Evolutionary conservation across 257 asterid genomes (phyloP).

Genomic region (Paraleonurus japonicus): DNA sequence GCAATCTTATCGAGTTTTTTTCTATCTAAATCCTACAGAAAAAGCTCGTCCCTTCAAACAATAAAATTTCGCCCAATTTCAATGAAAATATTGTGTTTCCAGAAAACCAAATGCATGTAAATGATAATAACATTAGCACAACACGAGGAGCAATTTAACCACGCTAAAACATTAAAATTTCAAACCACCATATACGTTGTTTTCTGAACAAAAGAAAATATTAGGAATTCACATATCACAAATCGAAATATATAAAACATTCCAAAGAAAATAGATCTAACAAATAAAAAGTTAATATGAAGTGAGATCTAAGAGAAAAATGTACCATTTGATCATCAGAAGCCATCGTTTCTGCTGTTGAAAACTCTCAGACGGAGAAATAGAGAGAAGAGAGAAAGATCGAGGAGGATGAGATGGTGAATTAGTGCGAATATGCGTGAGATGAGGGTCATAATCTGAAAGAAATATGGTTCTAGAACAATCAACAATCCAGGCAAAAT

Average conservation of each 20-base stretch:
- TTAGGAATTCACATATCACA: slow-evolving; percentile 16
- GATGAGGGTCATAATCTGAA: slow-evolving; percentile 19
- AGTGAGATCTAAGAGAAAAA: slow-evolving; percentile 22
- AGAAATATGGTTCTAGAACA: slow-evolving; percentile 1
- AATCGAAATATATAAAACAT: slow-evolving; percentile 10
- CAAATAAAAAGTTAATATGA: slow-evolving; percentile 7
- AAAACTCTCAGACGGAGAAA: background rate
- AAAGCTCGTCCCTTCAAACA: background rate
- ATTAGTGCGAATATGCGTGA: slow-evolving; percentile 12
- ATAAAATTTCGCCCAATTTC: background rate
- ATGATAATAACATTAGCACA: background rate
- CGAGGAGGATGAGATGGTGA: slow-evolving; percentile 1
- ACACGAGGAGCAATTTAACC: background rate
- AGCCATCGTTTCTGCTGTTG: slow-evolving; percentile 31
- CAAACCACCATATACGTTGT: background rate
- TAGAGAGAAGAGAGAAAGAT: background rate
- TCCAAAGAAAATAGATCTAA: slow-evolving; percentile 34
- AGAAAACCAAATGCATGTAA: slow-evolving; percentile 24
- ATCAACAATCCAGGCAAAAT: background rate
- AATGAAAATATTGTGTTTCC: background rate
- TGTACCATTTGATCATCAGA: slow-evolving; percentile 47
- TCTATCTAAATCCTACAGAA: background rate
- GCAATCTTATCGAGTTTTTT: background rate
- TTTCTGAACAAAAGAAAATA: background rate
- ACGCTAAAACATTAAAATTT: background rate